These are phyloP conservation scores for Phytophthora macrochlamydospora DNA, from an alignment of 352 stramenopile species.

Conservation along the genomic window DNA sequence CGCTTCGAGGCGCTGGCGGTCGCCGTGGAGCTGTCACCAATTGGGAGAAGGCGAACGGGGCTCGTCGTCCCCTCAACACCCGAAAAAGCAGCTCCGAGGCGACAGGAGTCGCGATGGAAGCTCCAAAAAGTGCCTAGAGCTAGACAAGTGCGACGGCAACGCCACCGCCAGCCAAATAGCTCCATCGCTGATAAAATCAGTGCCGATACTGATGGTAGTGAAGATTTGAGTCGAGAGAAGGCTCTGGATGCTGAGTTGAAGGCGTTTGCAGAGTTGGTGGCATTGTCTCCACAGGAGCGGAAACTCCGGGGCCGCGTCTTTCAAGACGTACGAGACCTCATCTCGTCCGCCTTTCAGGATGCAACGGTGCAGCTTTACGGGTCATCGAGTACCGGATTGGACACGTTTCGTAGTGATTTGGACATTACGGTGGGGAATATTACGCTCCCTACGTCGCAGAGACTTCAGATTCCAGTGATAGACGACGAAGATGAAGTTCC, in stretches of 20 bases:
- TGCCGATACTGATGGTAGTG: background rate
- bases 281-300: slow-evolving; percentile 49
- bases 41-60: slow-evolving; percentile 25
- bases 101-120: slow-evolving; percentile 2
- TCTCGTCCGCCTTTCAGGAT: slow-evolving; percentile 42
- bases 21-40: slow-evolving; percentile 16
- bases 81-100: slow-evolving; percentile 19
- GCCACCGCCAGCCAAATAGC: slow-evolving; percentile 1
- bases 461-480: slow-evolving; percentile 11
- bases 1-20: slow-evolving; percentile 2
- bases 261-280: slow-evolving; percentile 48
- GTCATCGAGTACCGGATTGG: slow-evolving; percentile 69
- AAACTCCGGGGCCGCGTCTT: slow-evolving; percentile 46
- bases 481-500: slow-evolving; percentile 25
- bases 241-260: slow-evolving; percentile 53
- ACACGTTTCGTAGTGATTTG: slow-evolving; percentile 79
- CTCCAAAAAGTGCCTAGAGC: slow-evolving; percentile 23
- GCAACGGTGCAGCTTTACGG: slow-evolving; percentile 68
- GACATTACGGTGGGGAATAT: slow-evolving; percentile 76
- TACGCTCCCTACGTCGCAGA: slow-evolving; percentile 18
- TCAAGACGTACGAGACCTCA: slow-evolving; percentile 47
- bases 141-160: slow-evolving; percentile 8
- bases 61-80: background rate
- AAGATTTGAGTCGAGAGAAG: slow-evolving; percentile 1
- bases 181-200: background rate